Conservation (phyloP, 1,139 yeast species). For the Nadsonia commutata region DNA sequence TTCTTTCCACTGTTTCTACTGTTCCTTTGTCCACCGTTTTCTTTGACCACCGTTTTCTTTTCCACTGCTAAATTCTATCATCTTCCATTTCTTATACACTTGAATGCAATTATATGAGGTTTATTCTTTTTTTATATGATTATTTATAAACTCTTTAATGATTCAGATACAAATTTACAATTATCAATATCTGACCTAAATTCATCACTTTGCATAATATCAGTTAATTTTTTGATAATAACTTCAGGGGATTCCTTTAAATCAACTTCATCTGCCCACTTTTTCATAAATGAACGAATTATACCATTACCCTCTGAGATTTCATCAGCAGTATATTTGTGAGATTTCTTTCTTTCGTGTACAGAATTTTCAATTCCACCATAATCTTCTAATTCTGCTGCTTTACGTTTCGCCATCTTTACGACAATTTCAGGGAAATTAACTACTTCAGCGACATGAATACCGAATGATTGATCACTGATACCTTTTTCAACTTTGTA, state of each 20-base stretch:
- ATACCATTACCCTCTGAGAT: conserved; percentile 8
- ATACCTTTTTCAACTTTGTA: conserved; percentile 88
- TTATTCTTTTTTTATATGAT: background rate
- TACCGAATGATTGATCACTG: conserved; percentile 90
- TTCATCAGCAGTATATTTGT: conserved; percentile 11
- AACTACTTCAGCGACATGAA: conserved; percentile 92
- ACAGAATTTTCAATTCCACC: conserved; percentile 27
- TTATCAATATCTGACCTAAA: background rate
- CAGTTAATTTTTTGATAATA: background rate
- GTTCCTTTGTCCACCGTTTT: too few relatives aligned
- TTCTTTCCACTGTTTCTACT: too few relatives aligned
- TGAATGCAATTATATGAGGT: too few relatives aligned
- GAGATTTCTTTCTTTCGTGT: conserved; percentile 14
- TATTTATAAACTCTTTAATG: background rate
- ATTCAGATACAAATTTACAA: background rate
- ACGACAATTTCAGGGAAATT: conserved; percentile 81
- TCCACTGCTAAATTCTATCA: too few relatives aligned
- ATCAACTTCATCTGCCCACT: background rate
- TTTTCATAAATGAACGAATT: background rate
- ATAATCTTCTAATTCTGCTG: conserved; percentile 67
- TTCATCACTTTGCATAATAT: background rate
- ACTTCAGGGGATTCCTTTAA: background rate
- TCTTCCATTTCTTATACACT: too few relatives aligned
- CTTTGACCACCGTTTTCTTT: too few relatives aligned
- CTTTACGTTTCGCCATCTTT: conserved; percentile 89